Conservation (phyloP, 1,284 basidiomycete genomes). For the Cutaneotrichosporon cutaneum region DNA sequence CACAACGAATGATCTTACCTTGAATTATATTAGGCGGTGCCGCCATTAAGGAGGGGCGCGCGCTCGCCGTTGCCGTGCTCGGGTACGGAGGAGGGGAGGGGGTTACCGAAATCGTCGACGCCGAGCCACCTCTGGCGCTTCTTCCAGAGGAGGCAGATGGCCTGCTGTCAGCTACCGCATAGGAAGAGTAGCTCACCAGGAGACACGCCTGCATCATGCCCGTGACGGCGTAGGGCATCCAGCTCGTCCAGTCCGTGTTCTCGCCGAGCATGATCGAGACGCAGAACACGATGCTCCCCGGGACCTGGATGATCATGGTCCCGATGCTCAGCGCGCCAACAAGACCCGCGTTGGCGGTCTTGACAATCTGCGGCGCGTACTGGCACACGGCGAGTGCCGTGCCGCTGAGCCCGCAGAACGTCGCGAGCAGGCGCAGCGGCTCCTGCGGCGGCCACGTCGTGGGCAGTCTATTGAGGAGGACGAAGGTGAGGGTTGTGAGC, state of each 20-base stretch:
- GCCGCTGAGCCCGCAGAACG: constrained; percentile 80
- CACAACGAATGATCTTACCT: background rate
- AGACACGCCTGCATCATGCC: constrained; percentile 81
- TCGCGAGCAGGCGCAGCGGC: constrained; percentile 68
- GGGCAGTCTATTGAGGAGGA: constrained; percentile 53
- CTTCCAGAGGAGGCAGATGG: constrained; percentile 79
- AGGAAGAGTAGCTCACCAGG: constrained; percentile 54
- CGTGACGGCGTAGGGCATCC: constrained; percentile 81
- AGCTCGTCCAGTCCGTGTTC: constrained; percentile 84
- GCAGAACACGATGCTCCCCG: constrained; percentile 86
- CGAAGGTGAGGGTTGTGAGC: constrained; percentile 38
- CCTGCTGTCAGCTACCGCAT: constrained; percentile 27
- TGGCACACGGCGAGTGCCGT: constrained; percentile 75
- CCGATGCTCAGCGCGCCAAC: constrained; percentile 90
- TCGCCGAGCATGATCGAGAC: constrained; percentile 73
- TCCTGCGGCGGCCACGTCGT: constrained; percentile 51
- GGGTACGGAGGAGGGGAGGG: constrained; percentile 33
- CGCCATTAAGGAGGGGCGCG: background rate
- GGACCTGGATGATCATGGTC: constrained; percentile 91
- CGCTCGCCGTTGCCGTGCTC: constrained; percentile 1
- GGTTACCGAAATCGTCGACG: constrained; percentile 90
- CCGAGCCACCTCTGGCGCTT: constrained; percentile 68
- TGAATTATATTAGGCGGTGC: constrained; percentile 65
- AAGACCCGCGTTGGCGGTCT: constrained; percentile 73
- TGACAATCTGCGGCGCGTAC: constrained; percentile 80